Conservation (phyloP, 805 yeast species). For the Kodamaea nitidulidarum region DNA sequence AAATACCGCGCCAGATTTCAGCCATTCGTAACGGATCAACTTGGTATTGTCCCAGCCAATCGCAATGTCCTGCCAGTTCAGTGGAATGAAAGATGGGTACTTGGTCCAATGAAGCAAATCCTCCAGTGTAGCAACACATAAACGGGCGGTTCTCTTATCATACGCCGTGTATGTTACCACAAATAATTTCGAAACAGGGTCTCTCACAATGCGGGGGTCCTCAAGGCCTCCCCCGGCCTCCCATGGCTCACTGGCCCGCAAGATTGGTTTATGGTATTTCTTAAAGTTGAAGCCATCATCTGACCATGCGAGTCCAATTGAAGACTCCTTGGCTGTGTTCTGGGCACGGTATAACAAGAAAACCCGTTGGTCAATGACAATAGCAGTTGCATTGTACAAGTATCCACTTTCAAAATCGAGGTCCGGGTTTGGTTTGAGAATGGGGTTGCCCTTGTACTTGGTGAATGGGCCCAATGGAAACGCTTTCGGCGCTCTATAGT, state of each 20-base stretch:
- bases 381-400: conserved; percentile 41
- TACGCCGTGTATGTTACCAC: conserved; percentile 41
- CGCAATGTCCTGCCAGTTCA: conserved; percentile 33
- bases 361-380: conserved; percentile 35
- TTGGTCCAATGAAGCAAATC: conserved; percentile 38
- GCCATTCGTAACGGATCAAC: conserved; percentile 33
- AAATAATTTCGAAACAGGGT: conserved; percentile 31
- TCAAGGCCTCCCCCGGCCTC: conserved; percentile 41
- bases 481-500: conserved; percentile 30
- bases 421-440: conserved; percentile 34
- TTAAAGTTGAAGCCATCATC: conserved; percentile 34
- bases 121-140: conserved; percentile 37
- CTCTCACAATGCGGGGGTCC: conserved; percentile 40
- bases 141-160: conserved; percentile 30
- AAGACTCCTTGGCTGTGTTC: conserved; percentile 27
- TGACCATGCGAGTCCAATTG: conserved; percentile 41
- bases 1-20: conserved; percentile 40
- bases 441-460: conserved; percentile 34
- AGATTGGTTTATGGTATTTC: conserved; percentile 27
- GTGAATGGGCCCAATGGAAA: conserved; percentile 43
- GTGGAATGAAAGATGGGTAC: conserved; percentile 30
- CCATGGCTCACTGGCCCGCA: conserved; percentile 36
- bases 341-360: conserved; percentile 39
- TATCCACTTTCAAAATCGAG: conserved; percentile 36
- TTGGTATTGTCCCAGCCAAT: conserved; percentile 20